phyloP scores from a whole-genome alignment of 2,329 filamentous ascomycete genomes.

The Trichoderma sp. region DNA sequence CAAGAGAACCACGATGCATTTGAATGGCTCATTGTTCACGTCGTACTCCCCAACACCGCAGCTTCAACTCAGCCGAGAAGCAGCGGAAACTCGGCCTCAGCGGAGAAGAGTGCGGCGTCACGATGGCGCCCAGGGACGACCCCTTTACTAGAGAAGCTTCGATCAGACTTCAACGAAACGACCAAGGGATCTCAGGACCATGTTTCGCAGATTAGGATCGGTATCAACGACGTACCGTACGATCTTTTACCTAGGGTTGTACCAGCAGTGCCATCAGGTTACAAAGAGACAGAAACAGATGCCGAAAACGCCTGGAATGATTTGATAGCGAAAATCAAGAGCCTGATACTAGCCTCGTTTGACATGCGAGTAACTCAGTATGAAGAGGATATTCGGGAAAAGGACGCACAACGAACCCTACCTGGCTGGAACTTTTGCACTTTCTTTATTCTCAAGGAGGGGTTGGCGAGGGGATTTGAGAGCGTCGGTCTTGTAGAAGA shows the following conservation, averaged over 20 bases:
- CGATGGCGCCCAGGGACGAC: conserved; percentile 78
- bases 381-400: conserved; percentile 94
- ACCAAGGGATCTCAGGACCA: conserved; percentile 71
- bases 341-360: conserved; percentile 82
- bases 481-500: conserved; percentile 95
- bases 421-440: conserved; percentile 99
- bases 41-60: conserved; percentile 81
- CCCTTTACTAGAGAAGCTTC: conserved; percentile 84
- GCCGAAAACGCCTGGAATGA: conserved; percentile 81
- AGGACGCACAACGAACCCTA: conserved; percentile 78
- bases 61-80: conserved; percentile 75
- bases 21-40: conserved; percentile 92
- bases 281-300: conserved; percentile 72
- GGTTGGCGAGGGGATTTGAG: conserved; percentile 88
- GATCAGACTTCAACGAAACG: conserved; percentile 80
- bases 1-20: conserved; percentile 95
- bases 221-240: conserved; percentile 66
- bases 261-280: conserved; percentile 61
- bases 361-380: conserved; percentile 89
- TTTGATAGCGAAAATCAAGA: conserved; percentile 81
- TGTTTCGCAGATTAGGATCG: conserved; percentile 81
- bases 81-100: conserved; percentile 51
- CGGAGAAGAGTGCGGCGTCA: conserved; percentile 67
- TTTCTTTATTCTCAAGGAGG: conserved; percentile 97
- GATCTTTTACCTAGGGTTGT: conserved; percentile 62